Evolutionary conservation across 257 asterid genomes (phyloP), one percentile per base, ranked within the genome.

Genomic region (Solanum acaule): DNA sequence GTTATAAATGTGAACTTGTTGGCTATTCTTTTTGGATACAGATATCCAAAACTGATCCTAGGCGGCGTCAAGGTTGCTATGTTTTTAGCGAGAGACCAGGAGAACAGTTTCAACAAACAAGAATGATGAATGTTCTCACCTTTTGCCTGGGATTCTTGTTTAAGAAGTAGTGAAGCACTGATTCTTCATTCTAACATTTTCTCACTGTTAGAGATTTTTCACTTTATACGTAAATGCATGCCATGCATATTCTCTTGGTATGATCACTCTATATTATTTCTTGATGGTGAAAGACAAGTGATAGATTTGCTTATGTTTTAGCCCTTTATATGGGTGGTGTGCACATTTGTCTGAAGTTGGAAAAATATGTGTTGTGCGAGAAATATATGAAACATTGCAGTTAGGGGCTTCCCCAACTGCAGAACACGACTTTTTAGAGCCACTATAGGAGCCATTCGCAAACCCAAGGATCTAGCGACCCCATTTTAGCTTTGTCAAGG

Each of bases 51-150:
- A 87, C 93, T 76, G 88, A 90, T 31, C 91, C 31, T 29, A 31
- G 33, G 33, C 2, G 93, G 46, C 94, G 94, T 82, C 98, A 97
- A 92, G 89, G 94, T 71, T 72, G 90, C 93, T 88, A 71, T 72
- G 90, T 93, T 87, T 67, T 97, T 5, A 67, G 87, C 40, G 6
- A 61, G 70, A 23, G 70, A 23, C 27, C n/a, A 52, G n/a, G 27
- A n/a, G 90, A 90, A 52, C 85, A 33, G 12, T 37, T 49, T 22
- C 9, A 23, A 49, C 87, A 89, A 13, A 67, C 86, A 22, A 73
- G 67, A 71, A 76, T 70, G 63, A 40, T 40, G 13, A 40, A 10
- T 44, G 61, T 49, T 49, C 61, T 5, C 61, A 49, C 23, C 22
- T 49, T 49, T 52, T 20, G 23, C 9, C 3, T 49, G 22, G 23